Evolutionary conservation across 768 basidiomycete species (phyloP).

Genomic region (Russula sp.): DNA sequence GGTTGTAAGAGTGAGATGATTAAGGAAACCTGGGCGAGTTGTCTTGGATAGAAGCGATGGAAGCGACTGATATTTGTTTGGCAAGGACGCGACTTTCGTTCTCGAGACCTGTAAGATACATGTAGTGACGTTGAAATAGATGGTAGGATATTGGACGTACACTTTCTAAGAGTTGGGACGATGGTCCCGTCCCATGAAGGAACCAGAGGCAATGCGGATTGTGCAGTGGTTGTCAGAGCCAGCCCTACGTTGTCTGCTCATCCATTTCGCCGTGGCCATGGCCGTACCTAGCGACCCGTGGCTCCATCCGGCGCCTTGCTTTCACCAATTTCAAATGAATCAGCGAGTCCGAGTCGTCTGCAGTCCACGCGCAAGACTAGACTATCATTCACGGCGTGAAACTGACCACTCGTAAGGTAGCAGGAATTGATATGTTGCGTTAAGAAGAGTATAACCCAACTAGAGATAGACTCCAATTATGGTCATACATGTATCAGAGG

Average conservation of each 20-base stretch:
- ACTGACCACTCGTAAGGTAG: no score
- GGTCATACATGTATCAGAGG: no score
- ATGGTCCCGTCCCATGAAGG: slow-evolving; percentile 79
- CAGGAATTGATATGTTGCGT: no score
- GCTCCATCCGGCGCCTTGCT: no score
- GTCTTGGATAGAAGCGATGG: slow-evolving; percentile 53
- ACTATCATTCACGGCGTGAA: no score
- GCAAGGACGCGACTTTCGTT: slow-evolving; percentile 73
- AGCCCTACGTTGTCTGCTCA: slow-evolving; percentile 26
- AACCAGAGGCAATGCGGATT: slow-evolving; percentile 33
- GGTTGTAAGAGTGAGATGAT: slow-evolving; percentile 24
- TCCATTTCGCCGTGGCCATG: no score
- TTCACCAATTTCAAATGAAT: no score
- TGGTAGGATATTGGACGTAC: slow-evolving; percentile 27
- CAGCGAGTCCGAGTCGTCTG: no score
- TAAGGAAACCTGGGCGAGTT: slow-evolving; percentile 24
- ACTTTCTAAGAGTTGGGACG: slow-evolving; percentile 71
- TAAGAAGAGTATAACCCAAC: no score
- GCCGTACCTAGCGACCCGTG: no score
- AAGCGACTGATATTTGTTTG: slow-evolving; percentile 70
- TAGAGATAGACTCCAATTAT: no score
- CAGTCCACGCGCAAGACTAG: no score
- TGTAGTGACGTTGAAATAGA: slow-evolving; percentile 19
- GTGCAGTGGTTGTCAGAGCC: slow-evolving; percentile 40
- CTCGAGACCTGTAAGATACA: slow-evolving; percentile 55